Percentiles rank a stretch among this genome's conserved stretches.
Evolutionary conservation across 768 basidiomycete genomes (phyloP).

Genomic region (Collybiopsis luxurians): DNA sequence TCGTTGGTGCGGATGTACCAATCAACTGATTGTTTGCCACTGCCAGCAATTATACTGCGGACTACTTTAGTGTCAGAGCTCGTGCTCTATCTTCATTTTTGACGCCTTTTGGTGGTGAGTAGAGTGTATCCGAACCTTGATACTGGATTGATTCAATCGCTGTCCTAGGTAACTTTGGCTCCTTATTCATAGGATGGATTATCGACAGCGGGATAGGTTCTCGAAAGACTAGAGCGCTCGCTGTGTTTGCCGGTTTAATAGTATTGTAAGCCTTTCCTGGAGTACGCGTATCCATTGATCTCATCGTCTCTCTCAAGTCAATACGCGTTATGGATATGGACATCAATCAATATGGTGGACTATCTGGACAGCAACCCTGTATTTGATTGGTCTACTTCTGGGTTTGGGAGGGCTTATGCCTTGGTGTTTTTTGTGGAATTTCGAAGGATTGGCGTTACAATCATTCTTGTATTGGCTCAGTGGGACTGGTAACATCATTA

Average conservation of each 20-base stretch:
- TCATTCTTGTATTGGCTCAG: slow-evolving; percentile 2
- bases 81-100: background rate
- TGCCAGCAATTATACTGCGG: background rate
- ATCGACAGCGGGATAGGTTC: background rate
- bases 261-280: background rate
- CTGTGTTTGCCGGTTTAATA: background rate
- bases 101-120: background rate
- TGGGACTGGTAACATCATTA: background rate
- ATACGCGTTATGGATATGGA: slow-evolving; percentile 4
- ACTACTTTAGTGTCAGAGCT: background rate
- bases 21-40: no score
- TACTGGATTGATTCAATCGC: background rate
- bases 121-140: background rate
- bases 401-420: background rate
- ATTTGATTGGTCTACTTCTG: background rate
- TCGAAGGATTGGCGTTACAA: slow-evolving; percentile 2
- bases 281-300: no score
- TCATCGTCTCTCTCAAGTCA: no score
- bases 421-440: slow-evolving; percentile 2
- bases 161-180: background rate
- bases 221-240: background rate
- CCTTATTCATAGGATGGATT: background rate
- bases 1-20: no score
- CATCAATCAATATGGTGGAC: background rate
- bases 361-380: background rate